phyloP scores from a whole-genome alignment of 352 stramenopile species.

The Phytophthora quininea region DNA sequence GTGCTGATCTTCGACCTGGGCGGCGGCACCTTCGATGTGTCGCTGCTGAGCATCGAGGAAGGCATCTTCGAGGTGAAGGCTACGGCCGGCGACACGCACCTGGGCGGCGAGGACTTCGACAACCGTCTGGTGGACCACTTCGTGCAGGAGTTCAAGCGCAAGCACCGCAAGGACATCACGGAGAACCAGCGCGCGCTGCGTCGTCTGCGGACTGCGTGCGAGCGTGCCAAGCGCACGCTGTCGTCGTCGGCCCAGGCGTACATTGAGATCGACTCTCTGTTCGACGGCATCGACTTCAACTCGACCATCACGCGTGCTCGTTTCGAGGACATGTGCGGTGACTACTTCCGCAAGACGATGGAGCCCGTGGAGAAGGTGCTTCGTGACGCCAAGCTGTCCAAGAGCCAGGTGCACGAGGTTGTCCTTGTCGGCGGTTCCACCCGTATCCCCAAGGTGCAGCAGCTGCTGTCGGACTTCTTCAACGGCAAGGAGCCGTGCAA shows the following conservation, averaged over 20 bases:
- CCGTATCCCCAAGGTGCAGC: constrained; percentile 74
- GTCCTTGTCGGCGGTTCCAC: constrained; percentile 84
- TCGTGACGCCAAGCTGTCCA: constrained; percentile 87
- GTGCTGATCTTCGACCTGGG: constrained; percentile 98
- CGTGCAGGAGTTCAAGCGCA: constrained; percentile 92
- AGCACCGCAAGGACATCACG: constrained; percentile 89
- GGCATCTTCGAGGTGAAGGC: constrained; percentile 97
- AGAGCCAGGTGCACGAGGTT: constrained; percentile 82
- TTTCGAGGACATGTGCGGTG: constrained; percentile 91
- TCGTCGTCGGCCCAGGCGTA: constrained; percentile 92
- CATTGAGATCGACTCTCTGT: constrained; percentile 95
- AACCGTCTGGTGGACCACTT: constrained; percentile 94
- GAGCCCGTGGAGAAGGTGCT: constrained; percentile 89
- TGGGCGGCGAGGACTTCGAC: constrained; percentile 95
- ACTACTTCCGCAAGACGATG: constrained; percentile 93
- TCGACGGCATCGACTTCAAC: constrained; percentile 94
- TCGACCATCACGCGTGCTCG: constrained; percentile 90
- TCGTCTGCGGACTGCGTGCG: constrained; percentile 92
- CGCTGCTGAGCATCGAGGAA: constrained; percentile 93
- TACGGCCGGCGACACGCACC: constrained; percentile 93
- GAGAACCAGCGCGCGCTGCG: constrained; percentile 90
- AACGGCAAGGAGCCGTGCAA: constrained; percentile 77
- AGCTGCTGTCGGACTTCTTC: constrained; percentile 67
- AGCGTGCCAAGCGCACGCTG: constrained; percentile 94
- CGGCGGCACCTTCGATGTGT: constrained; percentile 95